Evolutionary conservation across 2,329 filamentous ascomycete genomes (phyloP).

Genomic region (Verticillium dahliae): DNA sequence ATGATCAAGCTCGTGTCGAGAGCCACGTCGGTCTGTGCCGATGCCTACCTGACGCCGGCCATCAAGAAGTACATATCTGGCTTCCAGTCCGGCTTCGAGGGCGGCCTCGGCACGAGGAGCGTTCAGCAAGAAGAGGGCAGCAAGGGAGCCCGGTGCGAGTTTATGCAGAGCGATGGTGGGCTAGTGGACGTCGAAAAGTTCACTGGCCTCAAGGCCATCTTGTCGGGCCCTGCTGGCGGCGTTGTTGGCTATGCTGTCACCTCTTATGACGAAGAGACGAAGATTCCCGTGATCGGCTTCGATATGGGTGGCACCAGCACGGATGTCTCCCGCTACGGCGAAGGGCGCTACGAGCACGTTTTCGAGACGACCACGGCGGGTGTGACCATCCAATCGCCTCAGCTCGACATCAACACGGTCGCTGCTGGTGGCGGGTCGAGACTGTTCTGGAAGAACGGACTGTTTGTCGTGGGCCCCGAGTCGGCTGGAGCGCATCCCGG

Average conservation of each 20-base stretch:
- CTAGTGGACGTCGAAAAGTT: slow-evolving; percentile 72
- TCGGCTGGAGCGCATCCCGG: slow-evolving; percentile 85
- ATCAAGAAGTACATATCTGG: slow-evolving; percentile 70
- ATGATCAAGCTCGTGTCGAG: slow-evolving; percentile 79
- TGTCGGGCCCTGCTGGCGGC: slow-evolving; percentile 87
- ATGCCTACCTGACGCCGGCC: slow-evolving; percentile 73
- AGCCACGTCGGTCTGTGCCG: slow-evolving; percentile 70
- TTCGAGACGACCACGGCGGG: slow-evolving; percentile 92
- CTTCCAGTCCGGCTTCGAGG: slow-evolving; percentile 74
- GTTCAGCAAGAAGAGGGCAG: slow-evolving; percentile 59
- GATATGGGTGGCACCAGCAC: slow-evolving; percentile 95
- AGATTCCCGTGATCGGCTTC: slow-evolving; percentile 84
- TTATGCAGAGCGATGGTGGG: slow-evolving; percentile 85
- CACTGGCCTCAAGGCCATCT: slow-evolving; percentile 75
- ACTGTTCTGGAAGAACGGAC: slow-evolving; percentile 80
- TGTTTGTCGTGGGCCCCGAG: slow-evolving; percentile 87
- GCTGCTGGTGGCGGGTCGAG: slow-evolving; percentile 82
- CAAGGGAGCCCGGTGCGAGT: slow-evolving; percentile 78
- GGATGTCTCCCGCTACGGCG: slow-evolving; percentile 79
- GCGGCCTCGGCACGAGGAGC: slow-evolving; percentile 57
- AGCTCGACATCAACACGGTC: slow-evolving; percentile 92
- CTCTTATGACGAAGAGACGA: slow-evolving; percentile 77
- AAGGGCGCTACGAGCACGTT: slow-evolving; percentile 76
- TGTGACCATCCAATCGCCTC: slow-evolving; percentile 88
- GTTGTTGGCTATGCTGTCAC: slow-evolving; percentile 91